Percentiles rank a stretch among this genome's conserved stretches.
phyloP scores from a whole-genome alignment of 495 filamentous ascomycete genomes.

The Diplogelasinospora grovesii region DNA sequence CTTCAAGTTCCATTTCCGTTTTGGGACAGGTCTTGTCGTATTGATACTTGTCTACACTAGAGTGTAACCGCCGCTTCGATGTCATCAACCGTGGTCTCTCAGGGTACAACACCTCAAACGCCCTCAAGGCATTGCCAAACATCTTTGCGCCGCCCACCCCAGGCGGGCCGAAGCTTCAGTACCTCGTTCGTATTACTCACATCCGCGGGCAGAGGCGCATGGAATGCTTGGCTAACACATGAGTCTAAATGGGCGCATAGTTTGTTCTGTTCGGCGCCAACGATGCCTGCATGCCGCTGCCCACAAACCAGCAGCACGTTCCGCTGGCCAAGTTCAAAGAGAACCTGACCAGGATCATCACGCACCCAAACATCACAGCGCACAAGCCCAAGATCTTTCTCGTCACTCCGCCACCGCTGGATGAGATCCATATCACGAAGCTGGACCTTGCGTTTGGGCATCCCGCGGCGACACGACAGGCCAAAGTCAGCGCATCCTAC shows the following conservation, averaged over 20 bases:
- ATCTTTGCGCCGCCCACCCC: slow-evolving; percentile 40
- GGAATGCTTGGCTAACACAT: slow-evolving; percentile 1
- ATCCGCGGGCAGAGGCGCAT: background rate
- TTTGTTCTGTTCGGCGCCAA: slow-evolving; percentile 83
- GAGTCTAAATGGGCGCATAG: slow-evolving; percentile 42
- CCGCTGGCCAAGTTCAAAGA: slow-evolving; percentile 61
- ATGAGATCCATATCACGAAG: slow-evolving; percentile 60
- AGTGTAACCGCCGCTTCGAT: slow-evolving; percentile 37
- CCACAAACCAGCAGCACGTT: slow-evolving; percentile 60
- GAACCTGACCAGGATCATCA: slow-evolving; percentile 63
- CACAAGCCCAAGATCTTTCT: slow-evolving; percentile 70
- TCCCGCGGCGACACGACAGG: slow-evolving; percentile 49
- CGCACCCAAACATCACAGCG: slow-evolving; percentile 57
- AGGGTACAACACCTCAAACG: slow-evolving; percentile 44
- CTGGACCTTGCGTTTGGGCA: slow-evolving; percentile 47
- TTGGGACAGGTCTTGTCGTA: too few relatives aligned
- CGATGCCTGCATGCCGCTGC: slow-evolving; percentile 60
- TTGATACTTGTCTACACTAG: slow-evolving; percentile 15
- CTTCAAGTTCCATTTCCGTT: too few relatives aligned
- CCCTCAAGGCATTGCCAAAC: slow-evolving; percentile 32
- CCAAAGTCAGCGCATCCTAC: slow-evolving; percentile 59
- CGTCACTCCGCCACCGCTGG: slow-evolving; percentile 71
- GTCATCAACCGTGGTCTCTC: slow-evolving; percentile 46
- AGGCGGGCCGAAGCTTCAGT: slow-evolving; percentile 45
- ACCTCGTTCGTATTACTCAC: slow-evolving; percentile 51